Evolutionary conservation across 495 filamentous ascomycete species (phyloP).

Genomic region (Penicillium waksmanii): DNA sequence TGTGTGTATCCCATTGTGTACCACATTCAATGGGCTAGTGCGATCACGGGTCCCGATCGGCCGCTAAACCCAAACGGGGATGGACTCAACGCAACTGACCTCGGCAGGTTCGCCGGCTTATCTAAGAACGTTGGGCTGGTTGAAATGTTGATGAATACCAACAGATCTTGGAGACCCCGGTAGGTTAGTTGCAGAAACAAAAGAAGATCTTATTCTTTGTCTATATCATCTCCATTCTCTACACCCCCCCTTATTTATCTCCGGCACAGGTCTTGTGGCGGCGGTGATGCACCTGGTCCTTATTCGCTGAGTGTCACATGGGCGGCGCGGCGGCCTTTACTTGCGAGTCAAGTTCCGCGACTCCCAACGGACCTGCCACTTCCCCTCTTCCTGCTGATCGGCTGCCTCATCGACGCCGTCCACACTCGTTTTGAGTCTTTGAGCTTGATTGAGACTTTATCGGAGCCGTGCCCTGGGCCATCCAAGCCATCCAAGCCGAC

Average conservation of each 20-base stretch:
- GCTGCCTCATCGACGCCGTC: conserved; percentile 2
- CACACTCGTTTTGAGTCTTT: conserved; percentile 9
- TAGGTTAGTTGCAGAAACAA: not conserved
- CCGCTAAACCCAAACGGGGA: conserved; percentile 22
- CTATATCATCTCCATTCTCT: conserved; percentile 2
- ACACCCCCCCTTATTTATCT: conserved; percentile 17
- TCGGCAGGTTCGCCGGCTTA: conserved; percentile 25
- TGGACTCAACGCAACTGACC: conserved; percentile 15
- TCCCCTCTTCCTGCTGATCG: conserved; percentile 16
- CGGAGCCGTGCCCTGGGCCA: conserved; percentile 18
- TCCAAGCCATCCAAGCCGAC: conserved; percentile 25
- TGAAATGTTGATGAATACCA: conserved; percentile 26
- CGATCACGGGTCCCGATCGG: conserved; percentile 19
- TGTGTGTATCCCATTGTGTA: not conserved
- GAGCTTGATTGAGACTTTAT: conserved; percentile 9
- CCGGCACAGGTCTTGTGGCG: conserved; percentile 9
- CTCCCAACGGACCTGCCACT: conserved; percentile 24
- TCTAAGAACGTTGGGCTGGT: conserved; percentile 25
- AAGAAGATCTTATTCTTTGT: conserved; percentile 1
- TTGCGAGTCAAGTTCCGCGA: conserved; percentile 26
- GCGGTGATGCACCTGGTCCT: conserved; percentile 26
- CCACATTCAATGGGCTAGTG: conserved; percentile 14
- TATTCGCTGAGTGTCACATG: conserved; percentile 48
- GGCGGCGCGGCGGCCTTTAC: conserved; percentile 43
- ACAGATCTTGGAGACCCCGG: conserved; percentile 19